Evolutionary conservation across 139 green algal species (phyloP).

Genomic region (Pleodorina starrii): DNA sequence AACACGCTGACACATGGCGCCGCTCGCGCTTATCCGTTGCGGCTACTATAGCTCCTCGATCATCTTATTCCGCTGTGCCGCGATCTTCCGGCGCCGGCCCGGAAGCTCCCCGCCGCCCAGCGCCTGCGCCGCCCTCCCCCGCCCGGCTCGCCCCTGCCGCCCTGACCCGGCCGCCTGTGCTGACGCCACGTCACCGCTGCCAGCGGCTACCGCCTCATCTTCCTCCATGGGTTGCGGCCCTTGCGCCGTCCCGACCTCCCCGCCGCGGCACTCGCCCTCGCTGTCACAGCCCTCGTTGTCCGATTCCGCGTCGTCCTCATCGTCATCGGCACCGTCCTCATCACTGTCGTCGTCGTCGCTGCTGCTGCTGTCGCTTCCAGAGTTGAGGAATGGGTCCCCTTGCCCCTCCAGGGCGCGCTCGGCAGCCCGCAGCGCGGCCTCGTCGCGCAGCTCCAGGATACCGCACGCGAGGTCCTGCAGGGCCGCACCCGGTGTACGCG

Average conservation of each 20-base stretch:
- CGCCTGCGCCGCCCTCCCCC: background rate
- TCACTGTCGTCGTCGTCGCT: background rate
- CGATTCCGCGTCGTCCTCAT: background rate
- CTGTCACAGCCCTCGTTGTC: background rate
- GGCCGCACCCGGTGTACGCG: no score
- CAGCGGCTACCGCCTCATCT: background rate
- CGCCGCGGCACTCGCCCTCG: background rate
- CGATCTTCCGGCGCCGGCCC: background rate
- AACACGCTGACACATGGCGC: no score
- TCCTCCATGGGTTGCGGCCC: background rate
- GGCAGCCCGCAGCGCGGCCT: conserved; percentile 55
- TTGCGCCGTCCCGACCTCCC: background rate
- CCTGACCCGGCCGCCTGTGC: background rate
- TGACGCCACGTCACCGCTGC: background rate
- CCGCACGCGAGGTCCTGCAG: conserved; percentile 65
- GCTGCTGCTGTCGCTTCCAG: background rate
- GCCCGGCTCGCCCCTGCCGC: background rate
- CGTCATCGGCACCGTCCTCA: background rate
- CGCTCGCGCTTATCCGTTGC: no score
- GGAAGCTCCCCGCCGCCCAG: background rate
- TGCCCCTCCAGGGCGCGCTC: conserved; percentile 47
- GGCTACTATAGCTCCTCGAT: conserved; percentile 28
- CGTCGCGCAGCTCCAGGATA: conserved; percentile 60
- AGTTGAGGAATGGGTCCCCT: background rate
- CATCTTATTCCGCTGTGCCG: conserved; percentile 22